Conservation (phyloP, 352 stramenopile genomes). For the Bremia lactucae region DNA sequence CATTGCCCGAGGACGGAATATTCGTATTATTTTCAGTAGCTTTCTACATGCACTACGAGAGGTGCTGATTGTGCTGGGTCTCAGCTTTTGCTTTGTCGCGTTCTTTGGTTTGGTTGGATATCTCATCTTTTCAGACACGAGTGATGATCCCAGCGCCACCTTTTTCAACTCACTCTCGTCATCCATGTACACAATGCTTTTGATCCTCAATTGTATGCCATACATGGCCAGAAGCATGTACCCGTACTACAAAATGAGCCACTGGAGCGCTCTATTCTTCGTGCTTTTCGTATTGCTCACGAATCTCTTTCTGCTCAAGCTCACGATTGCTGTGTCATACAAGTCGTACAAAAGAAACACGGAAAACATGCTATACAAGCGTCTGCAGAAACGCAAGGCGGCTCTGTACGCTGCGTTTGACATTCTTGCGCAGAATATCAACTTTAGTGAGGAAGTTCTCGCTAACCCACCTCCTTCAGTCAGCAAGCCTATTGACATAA, state of each 20-base stretch:
- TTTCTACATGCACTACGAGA: constrained; percentile 64
- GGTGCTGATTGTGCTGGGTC: constrained; percentile 53
- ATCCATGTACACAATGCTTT: constrained; percentile 74
- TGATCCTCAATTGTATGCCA: constrained; percentile 71
- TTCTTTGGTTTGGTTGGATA: constrained; percentile 76
- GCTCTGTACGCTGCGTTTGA: constrained; percentile 70
- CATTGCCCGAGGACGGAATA: constrained; percentile 65
- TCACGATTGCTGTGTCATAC: constrained; percentile 78
- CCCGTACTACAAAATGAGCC: constrained; percentile 63
- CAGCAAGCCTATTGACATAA: constrained; percentile 17
- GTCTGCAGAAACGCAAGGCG: constrained; percentile 74
- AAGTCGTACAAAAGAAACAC: constrained; percentile 82
- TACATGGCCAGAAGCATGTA: constrained; percentile 80
- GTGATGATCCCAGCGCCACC: constrained; percentile 30
- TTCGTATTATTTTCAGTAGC: constrained; percentile 79
- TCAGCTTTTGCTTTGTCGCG: constrained; percentile 64
- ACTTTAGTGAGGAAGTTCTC: constrained; percentile 26
- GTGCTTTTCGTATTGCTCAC: constrained; percentile 70
- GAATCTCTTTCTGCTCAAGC: constrained; percentile 74
- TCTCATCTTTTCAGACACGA: constrained; percentile 67
- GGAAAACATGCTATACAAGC: constrained; percentile 78
- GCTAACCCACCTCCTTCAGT: constrained; percentile 4
- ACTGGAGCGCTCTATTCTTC: constrained; percentile 78
- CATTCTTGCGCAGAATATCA: constrained; percentile 50
- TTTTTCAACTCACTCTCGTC: constrained; percentile 64